A percentile compares a stretch with the other conserved stretches of the same genome.
These are phyloP conservation scores for Dentipellis sp. DNA, from an alignment of 768 basidiomycete genomes.

Conservation along the genomic window DNA sequence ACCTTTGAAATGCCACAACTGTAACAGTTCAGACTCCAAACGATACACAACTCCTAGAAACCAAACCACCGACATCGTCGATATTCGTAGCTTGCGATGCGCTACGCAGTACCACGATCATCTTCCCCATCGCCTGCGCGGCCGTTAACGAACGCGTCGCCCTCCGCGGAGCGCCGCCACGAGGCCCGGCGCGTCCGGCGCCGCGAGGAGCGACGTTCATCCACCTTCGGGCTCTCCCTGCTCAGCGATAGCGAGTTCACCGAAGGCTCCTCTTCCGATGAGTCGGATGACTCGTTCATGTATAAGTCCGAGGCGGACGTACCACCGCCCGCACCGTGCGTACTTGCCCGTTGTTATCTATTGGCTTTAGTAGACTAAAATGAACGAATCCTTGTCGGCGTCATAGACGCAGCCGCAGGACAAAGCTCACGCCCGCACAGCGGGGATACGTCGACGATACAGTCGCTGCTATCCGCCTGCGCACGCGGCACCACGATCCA, in stretches of 20 bases:
- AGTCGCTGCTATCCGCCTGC: slow-evolving; percentile 35
- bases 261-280: background rate
- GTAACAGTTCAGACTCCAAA: too few species aligned
- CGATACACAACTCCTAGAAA: too few species aligned
- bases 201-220: background rate
- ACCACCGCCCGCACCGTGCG: background rate
- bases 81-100: background rate
- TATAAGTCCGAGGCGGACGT: background rate
- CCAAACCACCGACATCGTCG: too few species aligned
- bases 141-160: background rate
- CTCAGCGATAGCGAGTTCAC: background rate
- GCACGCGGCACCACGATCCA: slow-evolving; percentile 33
- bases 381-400: background rate
- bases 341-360: background rate
- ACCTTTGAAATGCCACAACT: too few species aligned
- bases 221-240: background rate
- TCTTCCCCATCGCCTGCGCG: background rate
- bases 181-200: background rate
- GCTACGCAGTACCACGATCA: background rate
- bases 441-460: slow-evolving; percentile 33
- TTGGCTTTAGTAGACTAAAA: background rate
- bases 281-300: background rate
- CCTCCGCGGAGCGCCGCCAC: too few species aligned
- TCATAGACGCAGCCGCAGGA: background rate
- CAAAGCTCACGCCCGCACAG: slow-evolving; percentile 11